These are phyloP conservation scores for Cetraspora pellucida DNA, from an alignment of 192 early-diverging fungal genomes.

Conservation along the genomic window DNA sequence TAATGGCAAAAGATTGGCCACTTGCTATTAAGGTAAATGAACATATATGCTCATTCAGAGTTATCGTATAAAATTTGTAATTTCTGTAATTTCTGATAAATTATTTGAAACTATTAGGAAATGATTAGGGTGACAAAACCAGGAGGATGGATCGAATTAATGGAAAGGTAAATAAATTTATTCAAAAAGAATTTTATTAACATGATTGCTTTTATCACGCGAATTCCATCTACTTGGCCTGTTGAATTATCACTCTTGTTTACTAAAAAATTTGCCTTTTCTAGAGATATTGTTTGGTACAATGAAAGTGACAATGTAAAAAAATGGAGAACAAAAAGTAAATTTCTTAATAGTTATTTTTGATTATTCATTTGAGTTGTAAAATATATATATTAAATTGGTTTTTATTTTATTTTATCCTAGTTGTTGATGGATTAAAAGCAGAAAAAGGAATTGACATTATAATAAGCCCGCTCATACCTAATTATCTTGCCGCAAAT, in stretches of 20 bases:
- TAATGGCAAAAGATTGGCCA: slow-evolving; percentile 23
- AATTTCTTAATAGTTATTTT: background rate
- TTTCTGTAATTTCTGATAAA: too few species aligned
- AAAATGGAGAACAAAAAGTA: background rate
- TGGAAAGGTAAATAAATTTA: slow-evolving; percentile 35
- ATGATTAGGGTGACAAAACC: slow-evolving; percentile 41
- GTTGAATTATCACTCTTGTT: background rate
- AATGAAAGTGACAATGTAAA: background rate
- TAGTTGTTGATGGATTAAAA: slow-evolving; percentile 9
- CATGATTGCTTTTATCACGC: background rate
- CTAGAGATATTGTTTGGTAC: background rate
- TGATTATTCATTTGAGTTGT: too few species aligned
- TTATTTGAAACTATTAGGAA: background rate
- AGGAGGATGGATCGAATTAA: slow-evolving; percentile 47
- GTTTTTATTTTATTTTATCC: background rate
- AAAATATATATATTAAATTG: too few species aligned
- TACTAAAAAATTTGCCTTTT: background rate
- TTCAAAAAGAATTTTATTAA: background rate
- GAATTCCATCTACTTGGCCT: too few species aligned
- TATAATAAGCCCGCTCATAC: slow-evolving; percentile 8
- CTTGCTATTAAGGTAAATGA: background rate
- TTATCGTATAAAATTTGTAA: too few species aligned
- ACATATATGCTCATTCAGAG: too few species aligned
- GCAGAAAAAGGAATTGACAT: slow-evolving; percentile 8
- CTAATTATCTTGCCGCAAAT: background rate